Percentiles rank a stretch among this genome's conserved stretches.
Evolutionary conservation across 164 flowering plant species (phyloP).

Genomic region (Sedum album): DNA sequence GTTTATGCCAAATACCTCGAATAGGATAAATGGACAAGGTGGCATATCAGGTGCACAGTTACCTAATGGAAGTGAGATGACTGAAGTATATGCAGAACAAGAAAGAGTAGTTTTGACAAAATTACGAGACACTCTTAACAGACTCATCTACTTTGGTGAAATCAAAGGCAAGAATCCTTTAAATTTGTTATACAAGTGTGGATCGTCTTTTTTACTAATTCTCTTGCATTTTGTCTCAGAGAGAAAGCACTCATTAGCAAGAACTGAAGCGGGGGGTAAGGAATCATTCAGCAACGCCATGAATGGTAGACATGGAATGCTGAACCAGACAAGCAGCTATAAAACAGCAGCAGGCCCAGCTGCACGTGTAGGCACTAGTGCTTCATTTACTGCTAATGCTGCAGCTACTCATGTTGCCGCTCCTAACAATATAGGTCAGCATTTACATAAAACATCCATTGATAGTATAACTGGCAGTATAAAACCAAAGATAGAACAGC

Average conservation of each 20-base stretch:
- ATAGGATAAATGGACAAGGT: conserved; percentile 11
- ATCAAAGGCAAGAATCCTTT: conserved; percentile 24
- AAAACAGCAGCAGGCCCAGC: conserved; percentile 10
- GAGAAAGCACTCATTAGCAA: background rate
- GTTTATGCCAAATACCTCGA: conserved; percentile 18
- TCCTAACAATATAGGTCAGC: background rate
- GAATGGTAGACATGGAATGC: conserved; percentile 1
- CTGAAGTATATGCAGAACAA: conserved; percentile 34
- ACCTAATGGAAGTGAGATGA: conserved; percentile 5
- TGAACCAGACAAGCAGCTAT: conserved; percentile 5
- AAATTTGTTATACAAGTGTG: background rate
- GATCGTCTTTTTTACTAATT: background rate
- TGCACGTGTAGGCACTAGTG: background rate
- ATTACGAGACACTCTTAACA: conserved; percentile 31
- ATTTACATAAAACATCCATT: background rate
- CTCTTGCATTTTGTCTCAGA: background rate
- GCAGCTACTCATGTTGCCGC: background rate
- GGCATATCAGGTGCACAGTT: conserved; percentile 9
- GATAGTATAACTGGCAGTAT: background rate
- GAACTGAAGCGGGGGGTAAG: conserved; percentile 7
- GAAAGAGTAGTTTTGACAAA: conserved; percentile 36
- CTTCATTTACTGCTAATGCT: background rate
- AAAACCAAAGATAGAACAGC: conserved; percentile 9
- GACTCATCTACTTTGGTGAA: conserved; percentile 27
- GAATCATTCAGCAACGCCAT: conserved; percentile 1